Base-by-base conservation (phyloP, 108 stramenopile genomes). In the Skeletonema potamos region DNA sequence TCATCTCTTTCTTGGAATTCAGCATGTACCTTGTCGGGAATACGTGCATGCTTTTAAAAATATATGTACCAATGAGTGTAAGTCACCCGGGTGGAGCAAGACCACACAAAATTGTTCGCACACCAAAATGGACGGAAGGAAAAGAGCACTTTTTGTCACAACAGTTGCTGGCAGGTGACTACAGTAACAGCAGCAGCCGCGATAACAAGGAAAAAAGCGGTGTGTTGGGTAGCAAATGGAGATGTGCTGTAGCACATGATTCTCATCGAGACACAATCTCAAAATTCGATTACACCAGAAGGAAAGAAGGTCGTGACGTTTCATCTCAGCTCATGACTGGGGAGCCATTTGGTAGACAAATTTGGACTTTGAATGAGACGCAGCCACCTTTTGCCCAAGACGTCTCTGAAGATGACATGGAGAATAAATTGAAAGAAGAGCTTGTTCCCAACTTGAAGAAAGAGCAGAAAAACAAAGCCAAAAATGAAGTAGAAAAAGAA, bases 61-160 rank as follows among this genome's bases (percentile, higher is more conserved):
- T 79, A 7, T 79, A 79, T 15, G 54, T 46, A 2, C 77, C 77
- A 20, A 60, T 39, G 26, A 87, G 85, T 27, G 92, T 94, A 0
- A 86, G 85, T 51, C 64, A 85, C 64, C 90, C 92, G 4, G 92
- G 89, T 22, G 92, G 92, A 64, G 84, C 92, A 1, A 83, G 92
- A 59, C 68, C 73, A 15, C 87, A 81, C 70, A 89, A 84, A 68
- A 89, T 94, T 54, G 65, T 66, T 10, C 84, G 92, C 11, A 68
- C 65, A 18, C 92, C 92, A 9, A 41, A 85, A 39, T 94, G 90
- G 90, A 71, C 79, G 9, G 66, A 87, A 56, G 65, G 68, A 8
- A 48, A 55, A 54, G 30, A 55, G 11, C 64, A 62, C 36, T 15
- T 43, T 24, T 32, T 68, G 17, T 74, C 64, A 46, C 39, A 69